Evolutionary conservation across 768 basidiomycete genomes (phyloP).

Genomic region (Leccinum incarnatum): DNA sequence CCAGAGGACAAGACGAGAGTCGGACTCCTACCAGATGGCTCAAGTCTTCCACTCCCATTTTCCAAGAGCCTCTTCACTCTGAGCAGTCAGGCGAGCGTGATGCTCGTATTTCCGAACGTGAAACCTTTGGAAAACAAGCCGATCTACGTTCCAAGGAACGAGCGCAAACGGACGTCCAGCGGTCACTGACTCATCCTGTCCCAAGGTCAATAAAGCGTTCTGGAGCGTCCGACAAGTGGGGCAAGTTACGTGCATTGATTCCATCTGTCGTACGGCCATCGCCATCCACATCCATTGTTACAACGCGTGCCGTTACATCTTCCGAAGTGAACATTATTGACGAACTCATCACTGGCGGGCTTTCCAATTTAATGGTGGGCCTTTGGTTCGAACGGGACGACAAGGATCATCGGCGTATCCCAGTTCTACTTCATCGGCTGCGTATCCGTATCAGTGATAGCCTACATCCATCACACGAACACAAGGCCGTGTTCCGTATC

Average conservation of each 20-base stretch:
- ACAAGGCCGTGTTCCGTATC: constrained; percentile 83
- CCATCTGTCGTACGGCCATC: constrained; percentile 48
- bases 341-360: constrained; percentile 76
- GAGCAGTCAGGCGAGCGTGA: constrained; percentile 23
- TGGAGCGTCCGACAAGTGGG: constrained; percentile 49
- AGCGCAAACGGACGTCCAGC: constrained; percentile 9
- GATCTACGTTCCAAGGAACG: constrained; percentile 6
- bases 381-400: constrained; percentile 90
- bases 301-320: constrained; percentile 47
- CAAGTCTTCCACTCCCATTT: constrained; percentile 41
- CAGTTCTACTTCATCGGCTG: constrained; percentile 73
- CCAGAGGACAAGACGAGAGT: constrained; percentile 44
- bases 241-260: constrained; percentile 60
- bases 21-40: constrained; percentile 58
- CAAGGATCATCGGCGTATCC: constrained; percentile 76
- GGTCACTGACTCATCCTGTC: constrained; percentile 30
- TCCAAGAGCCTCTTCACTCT: constrained; percentile 26
- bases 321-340: constrained; percentile 72
- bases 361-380: constrained; percentile 73
- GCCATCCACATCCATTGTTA: constrained; percentile 32
- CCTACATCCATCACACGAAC: constrained; percentile 71
- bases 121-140: constrained; percentile 6
- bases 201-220: constrained; percentile 20
- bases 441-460: constrained; percentile 86
- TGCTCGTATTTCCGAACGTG: constrained; percentile 18